Conservation (phyloP, 179 eudicot species). For the Sideroxylon spinosum region DNA sequence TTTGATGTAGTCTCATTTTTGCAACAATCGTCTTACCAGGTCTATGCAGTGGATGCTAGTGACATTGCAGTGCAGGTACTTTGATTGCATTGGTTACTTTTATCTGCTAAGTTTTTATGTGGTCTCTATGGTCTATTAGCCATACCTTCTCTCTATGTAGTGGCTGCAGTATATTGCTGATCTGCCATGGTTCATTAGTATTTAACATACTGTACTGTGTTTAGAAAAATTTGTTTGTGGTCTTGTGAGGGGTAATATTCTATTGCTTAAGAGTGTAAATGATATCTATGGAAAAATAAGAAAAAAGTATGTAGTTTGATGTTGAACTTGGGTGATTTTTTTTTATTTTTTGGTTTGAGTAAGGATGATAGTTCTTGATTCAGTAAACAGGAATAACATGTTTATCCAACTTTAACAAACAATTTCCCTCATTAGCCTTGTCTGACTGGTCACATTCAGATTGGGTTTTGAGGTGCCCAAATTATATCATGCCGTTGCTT, state of each 20-base stretch:
- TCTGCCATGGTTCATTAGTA: not conserved
- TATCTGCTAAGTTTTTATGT: not conserved
- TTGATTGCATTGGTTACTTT: not conserved
- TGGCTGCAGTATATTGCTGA: not conserved
- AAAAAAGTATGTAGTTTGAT: not conserved
- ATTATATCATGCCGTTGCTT: not conserved
- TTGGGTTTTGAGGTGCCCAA: not conserved
- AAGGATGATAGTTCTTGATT: not conserved
- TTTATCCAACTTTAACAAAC: not conserved
- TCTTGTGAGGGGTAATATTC: not conserved
- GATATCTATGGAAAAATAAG: not conserved
- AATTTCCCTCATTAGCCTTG: not conserved
- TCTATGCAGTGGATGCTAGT: constrained; percentile 98
- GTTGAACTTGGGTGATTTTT: not conserved
- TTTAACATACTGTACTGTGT: not conserved
- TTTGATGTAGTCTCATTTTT: constrained; percentile 12
- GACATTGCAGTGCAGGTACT: constrained; percentile 91
- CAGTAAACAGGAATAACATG: not conserved
- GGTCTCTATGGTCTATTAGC: not conserved
- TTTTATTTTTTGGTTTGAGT: not conserved
- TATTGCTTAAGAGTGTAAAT: not conserved
- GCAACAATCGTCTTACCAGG: constrained; percentile 41
- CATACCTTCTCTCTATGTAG: not conserved
- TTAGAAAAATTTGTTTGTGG: not conserved
- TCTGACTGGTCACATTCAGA: not conserved